A percentile compares a stretch with the other conserved stretches of the same genome.
These are phyloP conservation scores for Arachis monticola DNA, from an alignment of 331 rosid genomes.

Conservation along the genomic window DNA sequence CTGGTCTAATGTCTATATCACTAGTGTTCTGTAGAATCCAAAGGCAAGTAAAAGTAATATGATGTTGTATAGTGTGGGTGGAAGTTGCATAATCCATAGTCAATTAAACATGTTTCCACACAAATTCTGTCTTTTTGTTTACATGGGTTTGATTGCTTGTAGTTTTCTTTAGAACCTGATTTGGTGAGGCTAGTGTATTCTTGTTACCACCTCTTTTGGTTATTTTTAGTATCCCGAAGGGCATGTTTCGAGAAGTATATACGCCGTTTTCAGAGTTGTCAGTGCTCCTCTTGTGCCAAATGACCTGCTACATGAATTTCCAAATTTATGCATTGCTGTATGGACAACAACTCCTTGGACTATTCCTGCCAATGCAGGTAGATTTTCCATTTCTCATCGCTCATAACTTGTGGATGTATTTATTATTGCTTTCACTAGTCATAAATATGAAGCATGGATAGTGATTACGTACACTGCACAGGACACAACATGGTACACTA, in stretches of 20 bases:
- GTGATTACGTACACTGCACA: no score
- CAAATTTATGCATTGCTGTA: constrained; percentile 82
- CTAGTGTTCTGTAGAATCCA: neutral
- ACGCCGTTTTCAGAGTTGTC: constrained; percentile 76
- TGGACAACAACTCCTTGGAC: constrained; percentile 99
- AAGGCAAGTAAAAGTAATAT: neutral
- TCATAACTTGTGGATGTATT: constrained; percentile 18
- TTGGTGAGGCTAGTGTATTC: constrained; percentile 37
- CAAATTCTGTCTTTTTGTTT: constrained; percentile 8
- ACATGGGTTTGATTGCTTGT: neutral
- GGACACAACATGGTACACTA: no score
- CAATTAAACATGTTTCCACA: constrained; percentile 6
- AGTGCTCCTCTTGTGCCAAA: constrained; percentile 53
- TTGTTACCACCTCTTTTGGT: constrained; percentile 29
- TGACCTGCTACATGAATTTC: constrained; percentile 70
- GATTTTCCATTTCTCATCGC: constrained; percentile 43
- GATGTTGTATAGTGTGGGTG: constrained; percentile 21
- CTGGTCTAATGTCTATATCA: constrained; percentile 20
- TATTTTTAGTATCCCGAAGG: constrained; percentile 70
- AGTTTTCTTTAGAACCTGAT: constrained; percentile 24
- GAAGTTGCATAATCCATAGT: constrained; percentile 8
- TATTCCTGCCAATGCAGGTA: constrained; percentile 97
- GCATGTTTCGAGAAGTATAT: constrained; percentile 89
- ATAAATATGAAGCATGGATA: neutral
- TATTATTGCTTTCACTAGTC: constrained; percentile 21